A percentile compares a stretch with the other conserved stretches of the same genome.
phyloP scores from a whole-genome alignment of 768 basidiomycete species.

The Naganishia onofrii region DNA sequence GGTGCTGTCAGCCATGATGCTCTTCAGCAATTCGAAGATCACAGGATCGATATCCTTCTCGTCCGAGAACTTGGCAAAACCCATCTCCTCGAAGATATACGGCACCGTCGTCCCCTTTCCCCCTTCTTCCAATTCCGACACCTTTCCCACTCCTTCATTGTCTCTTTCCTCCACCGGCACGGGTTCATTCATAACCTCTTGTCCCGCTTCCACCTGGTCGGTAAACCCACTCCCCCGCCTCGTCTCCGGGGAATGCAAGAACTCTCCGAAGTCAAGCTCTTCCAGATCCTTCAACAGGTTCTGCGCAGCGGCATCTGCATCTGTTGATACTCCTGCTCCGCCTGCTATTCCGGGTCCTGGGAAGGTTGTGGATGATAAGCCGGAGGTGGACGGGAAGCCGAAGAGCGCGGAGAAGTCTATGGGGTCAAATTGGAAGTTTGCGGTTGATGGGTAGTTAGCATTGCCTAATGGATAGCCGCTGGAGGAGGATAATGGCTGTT shows the following conservation, averaged over 20 bases:
- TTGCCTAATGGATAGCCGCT: not conserved
- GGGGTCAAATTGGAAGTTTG: slow-evolving; percentile 6
- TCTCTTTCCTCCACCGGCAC: not conserved
- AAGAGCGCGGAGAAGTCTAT: slow-evolving; percentile 4
- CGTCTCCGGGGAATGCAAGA: not conserved
- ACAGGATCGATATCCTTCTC: slow-evolving; percentile 15
- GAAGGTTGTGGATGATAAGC: too few species aligned
- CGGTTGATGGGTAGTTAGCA: not conserved
- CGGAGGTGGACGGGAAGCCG: not conserved
- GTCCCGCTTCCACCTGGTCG: too few species aligned
- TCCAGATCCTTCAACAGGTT: slow-evolving; percentile 21
- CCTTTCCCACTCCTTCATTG: too few species aligned
- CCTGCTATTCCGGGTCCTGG: too few species aligned
- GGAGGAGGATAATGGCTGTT: not conserved
- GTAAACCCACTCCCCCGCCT: not conserved
- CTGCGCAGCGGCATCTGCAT: not conserved
- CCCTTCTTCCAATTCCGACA: too few species aligned
- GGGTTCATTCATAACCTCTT: not conserved
- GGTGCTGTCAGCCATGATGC: not conserved
- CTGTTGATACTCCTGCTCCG: not conserved
- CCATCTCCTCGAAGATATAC: slow-evolving; percentile 9
- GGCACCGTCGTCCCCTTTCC: not conserved
- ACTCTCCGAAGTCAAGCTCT: slow-evolving; percentile 10
- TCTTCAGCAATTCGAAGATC: not conserved
- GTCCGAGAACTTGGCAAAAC: not conserved